Conservation (phyloP, 2,329 filamentous ascomycete genomes). For the Diaporthe vaccinii region DNA sequence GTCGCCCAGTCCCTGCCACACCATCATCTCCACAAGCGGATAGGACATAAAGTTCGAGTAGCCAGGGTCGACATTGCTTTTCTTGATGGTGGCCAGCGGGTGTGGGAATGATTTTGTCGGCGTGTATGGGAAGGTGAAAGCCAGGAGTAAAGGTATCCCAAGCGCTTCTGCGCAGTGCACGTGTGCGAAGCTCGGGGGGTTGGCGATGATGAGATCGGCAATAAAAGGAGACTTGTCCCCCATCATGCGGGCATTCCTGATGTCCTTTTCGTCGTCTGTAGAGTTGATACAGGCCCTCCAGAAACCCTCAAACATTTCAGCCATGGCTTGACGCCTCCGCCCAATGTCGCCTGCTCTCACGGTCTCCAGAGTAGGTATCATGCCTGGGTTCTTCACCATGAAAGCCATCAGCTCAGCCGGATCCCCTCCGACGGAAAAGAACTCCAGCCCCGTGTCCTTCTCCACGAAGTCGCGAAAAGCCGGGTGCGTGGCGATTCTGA, state of each 20-base stretch:
- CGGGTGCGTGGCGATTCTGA: slow-evolving; percentile 84
- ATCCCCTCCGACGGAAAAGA: slow-evolving; percentile 85
- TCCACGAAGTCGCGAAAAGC: slow-evolving; percentile 83
- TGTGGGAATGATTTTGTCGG: slow-evolving; percentile 83
- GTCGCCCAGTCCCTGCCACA: slow-evolving; percentile 90
- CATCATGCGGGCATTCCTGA: slow-evolving; percentile 74
- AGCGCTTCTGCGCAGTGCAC: slow-evolving; percentile 84
- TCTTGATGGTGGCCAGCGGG: slow-evolving; percentile 81
- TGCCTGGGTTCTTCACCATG: slow-evolving; percentile 87
- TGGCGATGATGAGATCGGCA: slow-evolving; percentile 87
- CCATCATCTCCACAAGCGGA: slow-evolving; percentile 85
- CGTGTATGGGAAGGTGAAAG: slow-evolving; percentile 90
- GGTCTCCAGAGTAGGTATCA: slow-evolving; percentile 81
- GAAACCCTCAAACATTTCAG: slow-evolving; percentile 86
- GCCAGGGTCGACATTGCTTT: slow-evolving; percentile 77
- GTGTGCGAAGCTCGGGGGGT: slow-evolving; percentile 83
- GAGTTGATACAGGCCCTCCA: slow-evolving; percentile 84
- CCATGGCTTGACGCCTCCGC: slow-evolving; percentile 76
- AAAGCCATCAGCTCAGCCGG: slow-evolving; percentile 88
- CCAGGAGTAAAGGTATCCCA: slow-evolving; percentile 83
- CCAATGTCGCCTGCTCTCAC: slow-evolving; percentile 81
- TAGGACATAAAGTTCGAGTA: slow-evolving; percentile 88
- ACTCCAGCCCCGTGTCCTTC: slow-evolving; percentile 79
- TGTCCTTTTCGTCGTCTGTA: slow-evolving; percentile 76
- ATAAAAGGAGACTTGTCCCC: slow-evolving; percentile 72